Evolutionary conservation across 2,329 filamentous ascomycete species (phyloP).

Genomic region (Microcera coccophila): DNA sequence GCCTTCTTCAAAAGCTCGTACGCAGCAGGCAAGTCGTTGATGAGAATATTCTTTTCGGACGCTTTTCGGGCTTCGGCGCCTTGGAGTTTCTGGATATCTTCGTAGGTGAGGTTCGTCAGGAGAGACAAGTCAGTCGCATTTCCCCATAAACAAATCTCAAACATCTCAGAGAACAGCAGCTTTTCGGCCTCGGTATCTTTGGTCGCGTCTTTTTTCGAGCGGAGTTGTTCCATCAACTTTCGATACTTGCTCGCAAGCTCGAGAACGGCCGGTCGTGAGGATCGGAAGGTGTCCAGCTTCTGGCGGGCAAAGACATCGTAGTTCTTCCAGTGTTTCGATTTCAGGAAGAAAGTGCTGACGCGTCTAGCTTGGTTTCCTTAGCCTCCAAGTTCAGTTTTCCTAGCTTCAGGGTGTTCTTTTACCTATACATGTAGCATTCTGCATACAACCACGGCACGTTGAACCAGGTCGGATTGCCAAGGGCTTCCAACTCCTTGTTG

Average conservation of each 20-base stretch:
- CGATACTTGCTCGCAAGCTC: slow-evolving; percentile 78
- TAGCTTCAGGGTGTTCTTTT: slow-evolving; percentile 13
- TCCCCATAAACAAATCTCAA: slow-evolving; percentile 94
- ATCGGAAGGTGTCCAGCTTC: slow-evolving; percentile 89
- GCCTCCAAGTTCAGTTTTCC: neutral
- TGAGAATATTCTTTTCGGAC: slow-evolving; percentile 85
- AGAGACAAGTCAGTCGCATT: slow-evolving; percentile 94
- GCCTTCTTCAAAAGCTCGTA: slow-evolving; percentile 66
- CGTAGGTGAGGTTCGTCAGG: slow-evolving; percentile 83
- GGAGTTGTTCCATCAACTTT: slow-evolving; percentile 65
- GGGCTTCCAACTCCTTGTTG: slow-evolving; percentile 76
- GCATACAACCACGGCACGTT: slow-evolving; percentile 82
- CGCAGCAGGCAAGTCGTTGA: slow-evolving; percentile 74
- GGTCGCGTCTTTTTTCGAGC: slow-evolving; percentile 47
- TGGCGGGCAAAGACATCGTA: slow-evolving; percentile 89
- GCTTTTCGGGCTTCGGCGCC: slow-evolving; percentile 80
- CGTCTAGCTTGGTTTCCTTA: slow-evolving; percentile 47
- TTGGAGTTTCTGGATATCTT: slow-evolving; percentile 95
- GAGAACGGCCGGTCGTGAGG: slow-evolving; percentile 79
- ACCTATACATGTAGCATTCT: slow-evolving; percentile 93
- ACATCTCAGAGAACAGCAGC: slow-evolving; percentile 85
- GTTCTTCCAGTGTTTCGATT: slow-evolving; percentile 76
- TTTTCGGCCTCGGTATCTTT: slow-evolving; percentile 66
- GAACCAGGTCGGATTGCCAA: slow-evolving; percentile 76
- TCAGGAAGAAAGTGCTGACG: slow-evolving; percentile 71